Percentiles rank a stretch among this genome's conserved stretches.
Evolutionary conservation across 1,139 yeast genomes (phyloP).

Genomic region (Blastobotrys malaysiensis): DNA sequence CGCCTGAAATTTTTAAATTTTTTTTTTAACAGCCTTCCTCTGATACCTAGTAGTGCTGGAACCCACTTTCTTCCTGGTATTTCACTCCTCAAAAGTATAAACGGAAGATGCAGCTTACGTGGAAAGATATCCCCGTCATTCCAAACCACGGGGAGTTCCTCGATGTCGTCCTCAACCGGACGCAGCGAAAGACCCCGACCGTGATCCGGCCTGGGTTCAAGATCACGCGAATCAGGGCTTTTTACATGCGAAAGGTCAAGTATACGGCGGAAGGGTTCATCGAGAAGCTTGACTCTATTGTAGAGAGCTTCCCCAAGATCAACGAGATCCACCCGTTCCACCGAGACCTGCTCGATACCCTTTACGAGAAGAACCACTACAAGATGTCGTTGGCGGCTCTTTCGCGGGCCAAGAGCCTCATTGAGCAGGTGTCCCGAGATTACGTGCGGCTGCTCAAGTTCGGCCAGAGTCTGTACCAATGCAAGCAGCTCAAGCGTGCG

Average conservation of each 20-base stretch:
- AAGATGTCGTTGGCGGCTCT: slow-evolving; percentile 95
- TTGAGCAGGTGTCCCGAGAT: slow-evolving; percentile 95
- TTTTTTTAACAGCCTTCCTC: slow-evolving; percentile 9
- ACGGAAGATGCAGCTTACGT: slow-evolving; percentile 82
- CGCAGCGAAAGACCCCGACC: slow-evolving; percentile 98
- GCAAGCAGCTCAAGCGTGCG: slow-evolving; percentile 97
- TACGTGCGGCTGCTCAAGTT: slow-evolving; percentile 88
- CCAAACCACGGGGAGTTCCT: slow-evolving; percentile 88
- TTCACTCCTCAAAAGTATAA: slow-evolving; percentile 1
- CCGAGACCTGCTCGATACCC: slow-evolving; percentile 93
- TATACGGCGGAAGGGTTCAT: slow-evolving; percentile 93
- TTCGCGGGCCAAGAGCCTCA: slow-evolving; percentile 86
- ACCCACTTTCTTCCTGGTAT: background rate
- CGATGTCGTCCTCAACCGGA: slow-evolving; percentile 94
- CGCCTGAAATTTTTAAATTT: slow-evolving; percentile 4
- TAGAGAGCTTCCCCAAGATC: slow-evolving; percentile 89
- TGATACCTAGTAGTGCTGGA: background rate
- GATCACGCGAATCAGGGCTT: slow-evolving; percentile 94
- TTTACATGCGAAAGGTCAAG: slow-evolving; percentile 95
- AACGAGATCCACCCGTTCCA: slow-evolving; percentile 98
- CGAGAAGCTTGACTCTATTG: slow-evolving; percentile 81
- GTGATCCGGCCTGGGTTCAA: slow-evolving; percentile 96
- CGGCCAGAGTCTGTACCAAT: slow-evolving; percentile 96
- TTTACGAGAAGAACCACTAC: slow-evolving; percentile 96
- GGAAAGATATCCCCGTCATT: slow-evolving; percentile 97